phyloP scores from a whole-genome alignment of 1,284 basidiomycete genomes.

The Ustilago shanxiensis region DNA sequence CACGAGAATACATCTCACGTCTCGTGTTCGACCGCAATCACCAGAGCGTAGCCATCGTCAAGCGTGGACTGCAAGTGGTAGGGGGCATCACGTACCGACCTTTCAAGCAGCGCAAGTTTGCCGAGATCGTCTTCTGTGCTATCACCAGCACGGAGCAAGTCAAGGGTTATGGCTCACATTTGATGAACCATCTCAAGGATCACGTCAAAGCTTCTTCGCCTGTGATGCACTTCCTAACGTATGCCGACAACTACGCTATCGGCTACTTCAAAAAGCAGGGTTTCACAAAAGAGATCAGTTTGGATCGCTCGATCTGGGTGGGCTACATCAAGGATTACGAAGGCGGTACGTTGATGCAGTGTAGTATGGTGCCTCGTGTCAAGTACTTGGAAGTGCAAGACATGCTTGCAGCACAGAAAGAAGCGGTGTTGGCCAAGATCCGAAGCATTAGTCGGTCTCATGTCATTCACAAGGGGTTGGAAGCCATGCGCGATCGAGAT shows the following conservation, averaged over 20 bases:
- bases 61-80: constrained; percentile 93
- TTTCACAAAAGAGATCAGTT: constrained; percentile 95
- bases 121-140: constrained; percentile 99
- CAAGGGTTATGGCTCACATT: constrained; percentile 97
- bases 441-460: constrained; percentile 87
- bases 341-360: constrained; percentile 99
- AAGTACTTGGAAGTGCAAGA: constrained; percentile 87
- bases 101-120: constrained; percentile 93
- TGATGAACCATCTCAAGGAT: constrained; percentile 99
- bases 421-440: constrained; percentile 81
- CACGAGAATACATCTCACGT: constrained; percentile 96
- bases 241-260: constrained; percentile 98
- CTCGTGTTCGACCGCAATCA: constrained; percentile 94
- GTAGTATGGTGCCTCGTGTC: constrained; percentile 90
- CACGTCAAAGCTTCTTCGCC: constrained; percentile 84
- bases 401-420: constrained; percentile 85
- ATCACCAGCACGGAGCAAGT: constrained; percentile 97
- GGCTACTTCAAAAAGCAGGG: constrained; percentile 97
- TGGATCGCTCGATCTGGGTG: constrained; percentile 91
- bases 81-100: constrained; percentile 98
- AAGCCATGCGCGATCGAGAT: constrained; percentile 79
- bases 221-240: constrained; percentile 95
- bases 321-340: constrained; percentile 99
- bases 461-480: constrained; percentile 84
- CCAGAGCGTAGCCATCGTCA: constrained; percentile 92